Base-by-base conservation (phyloP, 768 basidiomycete genomes). In the Hericium rajendrae region DNA sequence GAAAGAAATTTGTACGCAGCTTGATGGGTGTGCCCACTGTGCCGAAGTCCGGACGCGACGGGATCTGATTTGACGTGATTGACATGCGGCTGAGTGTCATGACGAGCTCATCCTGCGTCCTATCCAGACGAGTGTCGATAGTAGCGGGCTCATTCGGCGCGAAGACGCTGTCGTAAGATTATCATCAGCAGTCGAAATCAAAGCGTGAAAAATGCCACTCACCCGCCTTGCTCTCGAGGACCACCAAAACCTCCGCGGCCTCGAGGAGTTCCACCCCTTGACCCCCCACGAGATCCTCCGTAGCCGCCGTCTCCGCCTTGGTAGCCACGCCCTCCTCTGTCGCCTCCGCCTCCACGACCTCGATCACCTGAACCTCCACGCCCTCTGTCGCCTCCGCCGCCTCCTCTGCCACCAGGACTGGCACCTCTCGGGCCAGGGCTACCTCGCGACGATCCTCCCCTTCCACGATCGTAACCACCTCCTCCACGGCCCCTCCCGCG, bases 1-100 rank as follows among this genome's bases (percentile, higher is more conserved):
- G 72, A 62, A 82, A 81, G 68, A 80, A 80, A 55, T 81, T 81
- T 2, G 79, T 67, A 20, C 79, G 76, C 41, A 82, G 70, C 55
- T 73, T 77, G 68, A 81, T 73, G 43, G 67, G 60, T 15, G 20
- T 70, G 24, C 79, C 79, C 3, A 61, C 64, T 15, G 69, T 74
- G 38, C 79, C 79, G 63, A 73, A 80, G 54, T 71, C 73, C 18
- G 79, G 79, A 28, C 79, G 76, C n/a, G 68, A 60, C 26, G 81
- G 81, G 59, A 79, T 72, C 28, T 71, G 67, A 15, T 60, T 65
- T 26, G 66, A 60, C 13, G 59, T 54, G 13, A 74, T 55, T 20
- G 67, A 66, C 37, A 70, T 53, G 8, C 61, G 63, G 11, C 63
- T 70, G 48, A 73, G 72, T 32, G 64, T 64, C 53, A 67, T 64